Evolutionary conservation across 202 grass and related monocot genomes (phyloP), one percentile per base, ranked within the genome.

Genomic region (Setaria italica): DNA sequence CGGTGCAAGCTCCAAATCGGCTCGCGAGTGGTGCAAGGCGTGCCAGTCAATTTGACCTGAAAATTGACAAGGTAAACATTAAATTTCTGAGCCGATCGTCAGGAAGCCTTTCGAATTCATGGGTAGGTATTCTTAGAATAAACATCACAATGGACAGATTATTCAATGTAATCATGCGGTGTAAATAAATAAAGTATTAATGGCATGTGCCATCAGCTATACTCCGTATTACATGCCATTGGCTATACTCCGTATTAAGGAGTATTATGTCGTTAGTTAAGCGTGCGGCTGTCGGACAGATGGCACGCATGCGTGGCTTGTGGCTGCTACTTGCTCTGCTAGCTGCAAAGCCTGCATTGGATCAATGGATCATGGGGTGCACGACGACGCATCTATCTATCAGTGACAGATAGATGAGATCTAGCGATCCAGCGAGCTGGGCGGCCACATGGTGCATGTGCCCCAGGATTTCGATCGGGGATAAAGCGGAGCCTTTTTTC

Each of bases 391-490:
- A 25, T 25, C 25, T 25, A 25, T 25, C 25, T 14, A 21, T 50
- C 48, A 7, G 14, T 12, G 19, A 55, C 9, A 20, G 25, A 20
- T 16, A 2, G 56, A 68, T 47, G 79, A 63, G 62, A 69, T 78
- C 51, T 90, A 65, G 60, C 3, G 60, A 33, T 29, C 39, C 6
- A 25, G 25, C 25, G 25, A 25, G 25, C 4, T 63, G 60, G 37
- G 49, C 58, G 76, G n/a, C 58, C 88, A 90, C 84, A 90, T 90
- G 88, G 67, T 58, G 25, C 25, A 25, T 25, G 50, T 74, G 79
- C 88, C 62, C 87, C 74, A 29, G 54, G 84, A 62, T 55, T 79
- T 62, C 9, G 8, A 25, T 25, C 25, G 8, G 8, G 59, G 51
- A 67, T 67, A 83, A 83, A 57, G 47, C 29, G 13, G 37, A 13